These are phyloP conservation scores for Lichtheimia ramosa DNA, from an alignment of 371 early-diverging fungal genomes.

Conservation along the genomic window DNA sequence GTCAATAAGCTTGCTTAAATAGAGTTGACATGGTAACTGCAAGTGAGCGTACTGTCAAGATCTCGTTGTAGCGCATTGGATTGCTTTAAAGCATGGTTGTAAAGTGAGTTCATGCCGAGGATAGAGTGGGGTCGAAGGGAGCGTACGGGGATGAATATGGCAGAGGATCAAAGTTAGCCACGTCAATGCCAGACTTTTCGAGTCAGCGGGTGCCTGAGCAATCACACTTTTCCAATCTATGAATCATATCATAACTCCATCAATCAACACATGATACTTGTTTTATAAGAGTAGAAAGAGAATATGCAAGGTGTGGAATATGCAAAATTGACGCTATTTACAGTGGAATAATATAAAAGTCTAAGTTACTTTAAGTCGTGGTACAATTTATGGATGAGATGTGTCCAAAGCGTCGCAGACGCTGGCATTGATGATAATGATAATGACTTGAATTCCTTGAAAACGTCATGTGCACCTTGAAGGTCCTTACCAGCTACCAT, in stretches of 20 bases:
- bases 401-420: slow-evolving; percentile 13
- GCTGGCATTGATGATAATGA: slow-evolving; percentile 1
- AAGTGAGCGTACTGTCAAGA: slow-evolving; percentile 39
- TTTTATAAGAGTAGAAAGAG: too few relatives aligned
- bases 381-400: slow-evolving; percentile 6
- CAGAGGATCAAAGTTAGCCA: too few relatives aligned
- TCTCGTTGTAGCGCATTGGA: slow-evolving; percentile 56
- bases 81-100: slow-evolving; percentile 65
- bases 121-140: too few relatives aligned
- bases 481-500: slow-evolving; percentile 17
- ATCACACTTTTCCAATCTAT: too few relatives aligned
- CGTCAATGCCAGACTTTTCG: too few relatives aligned
- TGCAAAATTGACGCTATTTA: too few relatives aligned
- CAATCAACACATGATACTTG: too few relatives aligned
- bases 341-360: too few relatives aligned
- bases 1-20: background rate
- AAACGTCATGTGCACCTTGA: slow-evolving; percentile 12
- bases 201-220: too few relatives aligned
- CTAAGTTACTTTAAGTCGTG: background rate
- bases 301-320: too few relatives aligned
- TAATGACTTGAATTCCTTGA: slow-evolving; percentile 3
- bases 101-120: slow-evolving; percentile 56
- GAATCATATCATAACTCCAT: too few relatives aligned
- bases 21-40: background rate
- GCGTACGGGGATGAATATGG: too few relatives aligned